phyloP scores from a whole-genome alignment of 2,329 filamentous ascomycete genomes.

The Neocatenulostroma microsporum region DNA sequence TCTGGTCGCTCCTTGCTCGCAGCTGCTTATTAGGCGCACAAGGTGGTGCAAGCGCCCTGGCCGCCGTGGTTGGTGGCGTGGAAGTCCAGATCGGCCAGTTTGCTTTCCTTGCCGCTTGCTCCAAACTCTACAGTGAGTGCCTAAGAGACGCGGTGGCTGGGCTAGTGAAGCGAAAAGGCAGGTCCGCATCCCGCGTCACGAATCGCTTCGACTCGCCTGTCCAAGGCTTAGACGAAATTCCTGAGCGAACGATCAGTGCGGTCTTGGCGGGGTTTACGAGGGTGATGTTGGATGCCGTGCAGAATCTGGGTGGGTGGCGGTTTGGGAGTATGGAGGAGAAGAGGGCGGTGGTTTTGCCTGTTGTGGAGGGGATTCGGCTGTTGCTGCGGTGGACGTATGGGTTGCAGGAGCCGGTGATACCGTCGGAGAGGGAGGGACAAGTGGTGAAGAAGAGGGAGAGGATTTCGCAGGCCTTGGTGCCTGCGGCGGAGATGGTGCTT shows the following conservation, averaged over 20 bases:
- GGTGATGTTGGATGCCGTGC: conserved; percentile 72
- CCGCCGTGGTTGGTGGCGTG: conserved; percentile 69
- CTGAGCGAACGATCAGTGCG: conserved; percentile 66
- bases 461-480: conserved; percentile 57
- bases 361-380: conserved; percentile 64
- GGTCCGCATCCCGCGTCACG: no score
- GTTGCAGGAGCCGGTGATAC: conserved; percentile 54
- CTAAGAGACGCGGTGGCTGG: conserved; percentile 67
- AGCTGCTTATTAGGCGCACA: conserved; percentile 72
- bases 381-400: conserved; percentile 67
- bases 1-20: conserved; percentile 83
- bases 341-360: conserved; percentile 60
- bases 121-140: conserved; percentile 65
- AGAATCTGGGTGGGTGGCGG: conserved; percentile 79
- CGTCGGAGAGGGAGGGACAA: conserved; percentile 29
- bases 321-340: conserved; percentile 63
- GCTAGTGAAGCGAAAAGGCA: conserved; percentile 57
- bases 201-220: conserved; percentile 39
- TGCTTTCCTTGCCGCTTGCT: conserved; percentile 65
- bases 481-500: conserved; percentile 67
- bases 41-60: conserved; percentile 66
- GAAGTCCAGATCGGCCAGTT: conserved; percentile 73
- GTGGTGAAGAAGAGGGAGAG: conserved; percentile 17
- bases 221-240: conserved; percentile 58
- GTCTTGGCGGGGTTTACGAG: conserved; percentile 66